These are phyloP conservation scores for Hyparrhenia diplandra DNA, from an alignment of 176 grass and related monocot species.

Conservation along the genomic window DNA sequence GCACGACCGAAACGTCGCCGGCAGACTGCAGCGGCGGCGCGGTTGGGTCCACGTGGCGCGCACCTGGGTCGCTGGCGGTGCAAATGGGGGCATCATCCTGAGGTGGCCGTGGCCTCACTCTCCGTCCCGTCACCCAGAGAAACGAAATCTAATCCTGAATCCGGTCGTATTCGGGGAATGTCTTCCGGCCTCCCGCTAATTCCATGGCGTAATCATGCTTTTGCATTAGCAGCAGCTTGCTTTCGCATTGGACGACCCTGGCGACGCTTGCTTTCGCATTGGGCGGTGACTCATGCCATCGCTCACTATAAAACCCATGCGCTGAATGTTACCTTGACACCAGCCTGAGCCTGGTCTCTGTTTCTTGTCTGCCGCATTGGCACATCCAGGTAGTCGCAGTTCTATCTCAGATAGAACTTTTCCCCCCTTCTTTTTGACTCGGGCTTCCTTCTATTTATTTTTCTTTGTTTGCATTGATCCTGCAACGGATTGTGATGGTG, in stretches of 20 bases:
- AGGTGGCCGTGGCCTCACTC: conserved; percentile 12
- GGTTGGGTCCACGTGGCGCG: conserved; percentile 34
- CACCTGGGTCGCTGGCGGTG: conserved; percentile 34
- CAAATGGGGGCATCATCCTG: conserved; percentile 31
- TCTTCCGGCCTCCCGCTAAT: conserved; percentile 23
- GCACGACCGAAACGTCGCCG: neutral
- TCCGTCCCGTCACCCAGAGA: neutral
- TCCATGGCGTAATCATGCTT: conserved; percentile 47
- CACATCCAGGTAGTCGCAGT: conserved; percentile 18
- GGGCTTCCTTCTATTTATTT: neutral
- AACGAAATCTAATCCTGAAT: conserved; percentile 13
- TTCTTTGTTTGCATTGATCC: neutral
- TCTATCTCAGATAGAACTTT: neutral
- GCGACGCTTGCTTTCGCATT: neutral
- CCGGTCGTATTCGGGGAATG: neutral
- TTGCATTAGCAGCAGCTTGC: neutral
- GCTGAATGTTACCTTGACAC: neutral
- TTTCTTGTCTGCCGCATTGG: neutral
- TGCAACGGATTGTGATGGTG: conserved; percentile 7
- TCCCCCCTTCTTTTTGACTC: neutral
- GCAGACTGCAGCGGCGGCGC: conserved; percentile 18
- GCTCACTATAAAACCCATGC: conserved; percentile 25
- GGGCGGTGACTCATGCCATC: conserved; percentile 12
- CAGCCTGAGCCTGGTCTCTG: neutral
- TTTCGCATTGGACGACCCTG: no score